phyloP scores from a whole-genome alignment of 2,329 filamentous ascomycete species.

The Teratosphaeria epicoccoides region DNA sequence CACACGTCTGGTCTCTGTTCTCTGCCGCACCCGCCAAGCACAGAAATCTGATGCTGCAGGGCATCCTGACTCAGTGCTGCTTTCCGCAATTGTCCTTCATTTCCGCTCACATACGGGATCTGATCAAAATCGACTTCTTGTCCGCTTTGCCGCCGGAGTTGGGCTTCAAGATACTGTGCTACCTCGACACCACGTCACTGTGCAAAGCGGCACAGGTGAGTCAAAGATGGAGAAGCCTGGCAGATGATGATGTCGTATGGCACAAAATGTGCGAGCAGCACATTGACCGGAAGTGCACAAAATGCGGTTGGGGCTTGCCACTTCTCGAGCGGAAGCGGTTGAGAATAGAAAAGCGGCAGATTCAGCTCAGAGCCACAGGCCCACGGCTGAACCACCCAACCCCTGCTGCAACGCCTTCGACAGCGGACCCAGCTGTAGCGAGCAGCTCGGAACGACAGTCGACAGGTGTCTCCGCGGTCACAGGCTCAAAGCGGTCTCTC shows the following conservation, averaged over 20 bases:
- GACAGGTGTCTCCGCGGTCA: conserved; percentile 2
- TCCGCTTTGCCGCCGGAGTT: conserved; percentile 80
- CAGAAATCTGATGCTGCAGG: conserved; percentile 90
- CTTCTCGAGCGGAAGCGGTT: conserved; percentile 79
- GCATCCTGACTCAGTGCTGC: conserved; percentile 91
- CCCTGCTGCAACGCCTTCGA: conserved; percentile 39
- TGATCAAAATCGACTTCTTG: conserved; percentile 96
- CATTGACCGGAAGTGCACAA: conserved; percentile 85
- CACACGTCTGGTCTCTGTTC: conserved; percentile 95
- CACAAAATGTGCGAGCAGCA: conserved; percentile 97
- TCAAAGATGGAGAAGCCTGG: conserved; percentile 71
- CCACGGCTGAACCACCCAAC: conserved; percentile 20
- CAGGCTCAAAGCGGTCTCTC: conserved; percentile 11
- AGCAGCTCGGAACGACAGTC: neutral
- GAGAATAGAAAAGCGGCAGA: conserved; percentile 76
- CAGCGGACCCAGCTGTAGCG: conserved; percentile 24
- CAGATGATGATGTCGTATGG: conserved; percentile 98
- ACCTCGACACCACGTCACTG: conserved; percentile 83
- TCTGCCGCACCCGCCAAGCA: conserved; percentile 90
- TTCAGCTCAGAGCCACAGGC: conserved; percentile 57
- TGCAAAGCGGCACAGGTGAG: conserved; percentile 96
- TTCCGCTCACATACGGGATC: conserved; percentile 78
- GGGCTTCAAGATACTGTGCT: conserved; percentile 85
- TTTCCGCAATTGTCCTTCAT: conserved; percentile 94
- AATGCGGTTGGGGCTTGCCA: conserved; percentile 91